Base-by-base conservation (phyloP, 169 alveolate species). In the Eimeria acervulina region DNA sequence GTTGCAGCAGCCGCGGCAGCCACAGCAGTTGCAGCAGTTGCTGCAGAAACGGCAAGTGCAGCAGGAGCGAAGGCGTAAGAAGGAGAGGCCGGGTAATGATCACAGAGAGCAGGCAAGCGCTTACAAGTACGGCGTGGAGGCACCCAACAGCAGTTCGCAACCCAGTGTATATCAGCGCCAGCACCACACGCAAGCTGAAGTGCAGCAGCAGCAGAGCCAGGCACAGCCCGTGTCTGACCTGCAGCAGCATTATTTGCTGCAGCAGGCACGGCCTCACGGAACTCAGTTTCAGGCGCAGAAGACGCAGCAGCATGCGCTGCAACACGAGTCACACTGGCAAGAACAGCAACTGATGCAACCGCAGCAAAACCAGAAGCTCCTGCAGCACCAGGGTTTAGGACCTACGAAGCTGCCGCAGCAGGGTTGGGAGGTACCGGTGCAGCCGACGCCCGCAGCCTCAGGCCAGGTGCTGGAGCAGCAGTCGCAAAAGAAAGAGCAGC, bases 241-340 rank as follows among this genome's bases (percentile, higher is more conserved):
- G 47, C 74, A 28, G 72, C 90, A n/a, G 31, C 52, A 47, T 23
- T 31, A 15, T 33, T 47, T 28, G 52, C 42, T 26, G 89, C 55
- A 78, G 42, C 89, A 78, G 89, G 44, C 40, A 42, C 84, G 10
- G 84, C 84, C 84, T 2, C 84, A 15, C 51, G 55, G 28, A 17
- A 52, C 36, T 23, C 26, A 23, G 38, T 10, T 26, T 26, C 90
- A 3, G 74, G 47, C 3, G 74, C 55, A 44, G 38, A 15, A 40
- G 40, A 21, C 63, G 61, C 59, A 8, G 88, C 38, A 78, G 88
- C 61, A 7, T 1, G 2, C 8, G 44, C 78, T 12, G 80, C 80
- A 68, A 13, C 80, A 31, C 15, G 47, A 6, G n/a, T 19, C 8
- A n/a, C 44, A 40, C 88, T 38, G 55, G 63, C 59, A 8, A 42